Evolutionary conservation across 2,329 filamentous ascomycete genomes (phyloP), one percentile per base, ranked within the genome.

Genomic region (Ceratocystis variospora): DNA sequence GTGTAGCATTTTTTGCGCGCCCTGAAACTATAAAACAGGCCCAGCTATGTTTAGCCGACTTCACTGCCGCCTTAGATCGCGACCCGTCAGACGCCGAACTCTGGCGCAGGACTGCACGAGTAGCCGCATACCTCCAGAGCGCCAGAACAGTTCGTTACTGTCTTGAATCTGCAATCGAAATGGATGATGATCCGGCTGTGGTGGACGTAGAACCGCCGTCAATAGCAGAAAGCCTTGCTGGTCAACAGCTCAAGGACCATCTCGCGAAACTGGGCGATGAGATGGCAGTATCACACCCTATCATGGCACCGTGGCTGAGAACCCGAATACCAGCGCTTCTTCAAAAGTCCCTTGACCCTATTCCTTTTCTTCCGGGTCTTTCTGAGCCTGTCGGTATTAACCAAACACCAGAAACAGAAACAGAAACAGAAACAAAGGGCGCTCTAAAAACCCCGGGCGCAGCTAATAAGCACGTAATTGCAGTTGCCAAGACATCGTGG

Each of bases 31-130:
- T 75, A 15, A 70, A 72, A 1, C 74, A 75, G 5, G 79, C 78
- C 10, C 74, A 74, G 31, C 76, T 76, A 66, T 80, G 84, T 0
- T 73, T 87, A 4, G 75, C 81, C 67, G 80, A 83, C 69, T 87
- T 85, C 72, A 78, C 77, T 28, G 77, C 78, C 4, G 84, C 85
- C 0, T 75, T 87, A 5, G 84, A 85, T 68, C 82, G 84, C 63
- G 85, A 87, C 68, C 84, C 85, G 1, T 86, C 85, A 0, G 85
- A 87, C 70, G 84, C 85, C 1, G 85, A 87, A 71, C 75, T 87
- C 6, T 87, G 85, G 85, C 78, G 85, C 68, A 79, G 80, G 62
- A 77, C 80, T 1, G 82, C 83, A 0, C 80, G 84, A 2, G 79
- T 87, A 57, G 83, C 80, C 2, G 78, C 80, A 0, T 82, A 83